These are phyloP conservation scores for Aspergillus sp. DNA, from an alignment of 2,329 filamentous ascomycete genomes.

Conservation along the genomic window DNA sequence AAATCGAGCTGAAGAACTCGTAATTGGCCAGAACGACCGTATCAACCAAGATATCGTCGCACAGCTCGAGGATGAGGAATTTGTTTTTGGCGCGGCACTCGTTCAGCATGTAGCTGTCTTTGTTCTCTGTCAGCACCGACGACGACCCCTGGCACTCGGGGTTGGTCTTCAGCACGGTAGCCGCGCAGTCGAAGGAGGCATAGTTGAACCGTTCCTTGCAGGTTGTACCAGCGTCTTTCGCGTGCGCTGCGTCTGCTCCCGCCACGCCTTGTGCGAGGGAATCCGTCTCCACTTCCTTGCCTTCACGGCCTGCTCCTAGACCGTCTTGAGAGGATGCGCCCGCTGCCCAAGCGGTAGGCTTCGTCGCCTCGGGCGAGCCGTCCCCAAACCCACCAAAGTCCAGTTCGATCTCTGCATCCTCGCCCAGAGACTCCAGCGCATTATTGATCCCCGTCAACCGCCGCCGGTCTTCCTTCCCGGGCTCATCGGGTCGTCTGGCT, in stretches of 20 bases:
- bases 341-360: slow-evolving; percentile 22
- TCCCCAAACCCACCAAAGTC: slow-evolving; percentile 56
- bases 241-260: slow-evolving; percentile 52
- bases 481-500: slow-evolving; percentile 41
- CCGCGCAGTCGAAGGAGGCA: slow-evolving; percentile 92
- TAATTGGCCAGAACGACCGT: slow-evolving; percentile 97
- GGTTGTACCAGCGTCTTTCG: slow-evolving; percentile 90
- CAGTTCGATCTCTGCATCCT: slow-evolving; percentile 77
- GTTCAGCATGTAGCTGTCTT: slow-evolving; percentile 96
- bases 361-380: slow-evolving; percentile 31
- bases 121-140: slow-evolving; percentile 87
- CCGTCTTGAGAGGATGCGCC: slow-evolving; percentile 7
- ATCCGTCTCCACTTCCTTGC: slow-evolving; percentile 14
- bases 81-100: slow-evolving; percentile 82
- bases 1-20: slow-evolving; percentile 97
- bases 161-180: slow-evolving; percentile 85
- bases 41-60: slow-evolving; percentile 76
- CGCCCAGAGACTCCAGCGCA: slow-evolving; percentile 69
- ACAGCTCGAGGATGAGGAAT: slow-evolving; percentile 89
- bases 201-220: slow-evolving; percentile 98
- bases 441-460: slow-evolving; percentile 49
- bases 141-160: slow-evolving; percentile 77
- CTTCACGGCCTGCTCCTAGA: slow-evolving; percentile 14
- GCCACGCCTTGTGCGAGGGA: slow-evolving; percentile 35
- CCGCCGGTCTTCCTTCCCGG: slow-evolving; percentile 43